Base-by-base conservation (phyloP, 495 filamentous ascomycete genomes). In the Hyaloscypha variabilis region DNA sequence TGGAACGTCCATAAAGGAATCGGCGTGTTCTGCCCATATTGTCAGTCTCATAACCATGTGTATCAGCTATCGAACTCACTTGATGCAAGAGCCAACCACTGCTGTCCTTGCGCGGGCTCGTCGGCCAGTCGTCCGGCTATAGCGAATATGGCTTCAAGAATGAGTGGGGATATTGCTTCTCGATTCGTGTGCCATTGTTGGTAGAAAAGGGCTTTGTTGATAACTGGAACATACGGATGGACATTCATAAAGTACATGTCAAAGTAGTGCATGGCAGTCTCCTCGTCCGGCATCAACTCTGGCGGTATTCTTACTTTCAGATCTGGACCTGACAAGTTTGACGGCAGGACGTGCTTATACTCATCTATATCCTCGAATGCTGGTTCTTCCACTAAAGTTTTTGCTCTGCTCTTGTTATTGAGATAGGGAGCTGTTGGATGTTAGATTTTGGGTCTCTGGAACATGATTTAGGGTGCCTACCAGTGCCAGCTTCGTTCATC, bases 71-170 rank as follows among this genome's bases (percentile, higher is more conserved):
- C 31, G 52, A 51, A 66, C 92, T 81, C 79, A 97, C 94, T 91
- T 51, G 91, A 90, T 63, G 94, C 94, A 67, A 98, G 83, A 55
- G 93, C 93, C 46, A 98, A 87, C 96, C 96, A 99, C 74, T 96
- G 93, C 56, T 93, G 88, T 54, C 93, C 93, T 77, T 96, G 87
- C 2, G 87, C 81, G 17, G 91, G 88, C 69, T 95, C 92, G 67
- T 93, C 91, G 1, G 92, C 88, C 63, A 97, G 81, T 34, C 92
- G 83, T 11, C 91, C 91, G 10, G 91, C 87, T 76, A 96, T 97
- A 8, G 96, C 93, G 75, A 99, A 97, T n/a, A 99, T 88, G 13
- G 92, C 92, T 78, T 98, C 95, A 0, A 99, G 81, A 50, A 99
- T 80, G 58, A 99, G 82, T 17, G 95, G 96, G 0, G 95, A 98